These are phyloP conservation scores for Penicillium sp. DNA, from an alignment of 2,329 filamentous ascomycete genomes.

Conservation along the genomic window DNA sequence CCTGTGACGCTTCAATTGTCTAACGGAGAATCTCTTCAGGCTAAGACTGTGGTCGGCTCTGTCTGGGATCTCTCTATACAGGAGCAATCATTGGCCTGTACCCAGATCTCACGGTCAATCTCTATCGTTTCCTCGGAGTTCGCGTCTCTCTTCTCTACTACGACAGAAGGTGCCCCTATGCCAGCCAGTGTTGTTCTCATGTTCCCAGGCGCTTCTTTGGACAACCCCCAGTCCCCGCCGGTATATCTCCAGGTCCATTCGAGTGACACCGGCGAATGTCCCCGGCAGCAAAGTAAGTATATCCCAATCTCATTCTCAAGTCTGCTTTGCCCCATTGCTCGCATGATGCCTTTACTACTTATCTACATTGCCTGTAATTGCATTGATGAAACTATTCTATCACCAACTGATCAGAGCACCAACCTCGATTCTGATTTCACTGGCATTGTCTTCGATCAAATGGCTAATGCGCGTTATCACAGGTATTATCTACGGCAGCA, in stretches of 20 bases:
- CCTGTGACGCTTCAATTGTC: constrained; percentile 30
- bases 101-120: constrained; percentile 55
- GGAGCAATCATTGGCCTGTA: constrained; percentile 13
- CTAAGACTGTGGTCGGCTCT: constrained; percentile 36
- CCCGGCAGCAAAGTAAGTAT: constrained; percentile 78
- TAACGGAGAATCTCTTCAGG: constrained; percentile 34
- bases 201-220: constrained; percentile 32
- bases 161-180: constrained; percentile 66
- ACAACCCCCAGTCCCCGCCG: constrained; percentile 38
- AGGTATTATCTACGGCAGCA: constrained; percentile 57
- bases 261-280: constrained; percentile 88
- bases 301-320: constrained; percentile 12
- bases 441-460: constrained; percentile 18
- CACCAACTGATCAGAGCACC: constrained; percentile 64
- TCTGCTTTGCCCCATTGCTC: constrained; percentile 32
- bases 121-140: constrained; percentile 64
- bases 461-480: constrained; percentile 32
- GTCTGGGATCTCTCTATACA: constrained; percentile 33
- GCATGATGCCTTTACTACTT: constrained; percentile 83
- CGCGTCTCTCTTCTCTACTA: constrained; percentile 59
- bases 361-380: constrained; percentile 99
- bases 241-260: constrained; percentile 68
- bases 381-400: constrained; percentile 85
- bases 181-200: constrained; percentile 59
- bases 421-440: constrained; percentile 11